Percentiles rank a stretch among this genome's conserved stretches.
These are phyloP conservation scores for Volutella citrinella DNA, from an alignment of 2,329 filamentous ascomycete genomes.

Conservation along the genomic window DNA sequence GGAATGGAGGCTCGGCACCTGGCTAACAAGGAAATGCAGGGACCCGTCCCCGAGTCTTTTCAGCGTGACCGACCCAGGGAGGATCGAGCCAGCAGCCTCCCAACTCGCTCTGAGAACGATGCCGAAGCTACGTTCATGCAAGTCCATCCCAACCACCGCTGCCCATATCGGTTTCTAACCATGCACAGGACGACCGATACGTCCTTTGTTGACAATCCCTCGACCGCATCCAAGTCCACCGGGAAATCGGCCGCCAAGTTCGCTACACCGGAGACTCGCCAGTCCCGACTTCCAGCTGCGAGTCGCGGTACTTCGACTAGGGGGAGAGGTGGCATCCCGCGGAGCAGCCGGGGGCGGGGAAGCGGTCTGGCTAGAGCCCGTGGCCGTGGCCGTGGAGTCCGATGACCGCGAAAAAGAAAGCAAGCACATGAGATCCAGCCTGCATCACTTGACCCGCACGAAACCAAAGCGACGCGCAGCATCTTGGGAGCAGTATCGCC, in stretches of 20 bases:
- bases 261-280: conserved; percentile 38
- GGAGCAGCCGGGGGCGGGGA: conserved; percentile 33
- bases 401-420: conserved; percentile 31
- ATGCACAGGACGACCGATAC: conserved; percentile 77
- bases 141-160: conserved; percentile 33
- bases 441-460: too few relatives aligned
- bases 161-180: conserved; percentile 20
- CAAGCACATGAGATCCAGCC: too few relatives aligned
- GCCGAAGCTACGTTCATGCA: conserved; percentile 83
- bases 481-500: conserved; percentile 4
- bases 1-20: too few relatives aligned
- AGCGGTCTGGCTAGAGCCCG: conserved; percentile 46
- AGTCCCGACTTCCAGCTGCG: conserved; percentile 47
- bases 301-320: conserved; percentile 36
- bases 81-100: conserved; percentile 34
- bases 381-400: conserved; percentile 44
- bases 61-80: conserved; percentile 60
- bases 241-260: conserved; percentile 30
- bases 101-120: conserved; percentile 39
- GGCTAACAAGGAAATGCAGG: conserved; percentile 44
- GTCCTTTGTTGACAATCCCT: conserved; percentile 83
- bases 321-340: conserved; percentile 25
- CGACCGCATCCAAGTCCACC: conserved; percentile 50
- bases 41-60: conserved; percentile 82
- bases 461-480: too few relatives aligned